Conservation (phyloP, 139 green algal genomes). For the Chlamydomonas urium region DNA sequence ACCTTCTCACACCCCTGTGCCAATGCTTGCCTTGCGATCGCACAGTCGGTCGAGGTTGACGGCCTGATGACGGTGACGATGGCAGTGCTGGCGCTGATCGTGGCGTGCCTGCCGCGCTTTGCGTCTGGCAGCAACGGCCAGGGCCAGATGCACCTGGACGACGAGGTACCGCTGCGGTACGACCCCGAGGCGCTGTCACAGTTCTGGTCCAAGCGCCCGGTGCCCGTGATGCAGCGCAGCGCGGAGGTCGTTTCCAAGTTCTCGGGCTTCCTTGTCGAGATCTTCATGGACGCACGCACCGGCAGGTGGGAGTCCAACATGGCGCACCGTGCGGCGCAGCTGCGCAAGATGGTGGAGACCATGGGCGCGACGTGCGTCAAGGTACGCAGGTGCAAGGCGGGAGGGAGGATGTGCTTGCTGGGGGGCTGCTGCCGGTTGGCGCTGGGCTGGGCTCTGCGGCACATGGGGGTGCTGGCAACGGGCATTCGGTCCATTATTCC, state of each 20-base stretch:
- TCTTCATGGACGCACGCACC: slow-evolving; percentile 38
- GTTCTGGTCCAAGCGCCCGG: slow-evolving; percentile 37
- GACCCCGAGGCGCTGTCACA: slow-evolving; percentile 29
- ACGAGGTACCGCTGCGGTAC: slow-evolving; percentile 33
- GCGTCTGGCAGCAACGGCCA: not conserved
- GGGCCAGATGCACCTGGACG: not conserved
- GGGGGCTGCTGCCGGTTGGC: too few species aligned
- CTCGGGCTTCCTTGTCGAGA: slow-evolving; percentile 21
- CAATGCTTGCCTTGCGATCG: too few species aligned
- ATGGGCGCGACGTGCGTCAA: slow-evolving; percentile 50
- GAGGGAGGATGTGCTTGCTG: too few species aligned
- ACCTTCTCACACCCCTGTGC: too few species aligned
- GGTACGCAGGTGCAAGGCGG: slow-evolving; percentile 9
- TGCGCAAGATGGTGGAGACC: slow-evolving; percentile 33
- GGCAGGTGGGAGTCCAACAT: slow-evolving; percentile 41
- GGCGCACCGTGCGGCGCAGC: slow-evolving; percentile 9
- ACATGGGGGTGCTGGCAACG: too few species aligned
- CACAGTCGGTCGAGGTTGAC: not conserved
- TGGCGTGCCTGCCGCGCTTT: slow-evolving; percentile 25
- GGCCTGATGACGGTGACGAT: slow-evolving; percentile 3
- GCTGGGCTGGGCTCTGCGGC: too few species aligned
- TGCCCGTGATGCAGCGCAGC: slow-evolving; percentile 28
- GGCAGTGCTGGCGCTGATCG: slow-evolving; percentile 24
- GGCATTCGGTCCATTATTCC: too few species aligned
- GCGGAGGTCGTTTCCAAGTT: slow-evolving; percentile 35